Evolutionary conservation across 2,329 filamentous ascomycete genomes (phyloP), one percentile per base, ranked within the genome.

Genomic region (Colletotrichum tofieldiae): DNA sequence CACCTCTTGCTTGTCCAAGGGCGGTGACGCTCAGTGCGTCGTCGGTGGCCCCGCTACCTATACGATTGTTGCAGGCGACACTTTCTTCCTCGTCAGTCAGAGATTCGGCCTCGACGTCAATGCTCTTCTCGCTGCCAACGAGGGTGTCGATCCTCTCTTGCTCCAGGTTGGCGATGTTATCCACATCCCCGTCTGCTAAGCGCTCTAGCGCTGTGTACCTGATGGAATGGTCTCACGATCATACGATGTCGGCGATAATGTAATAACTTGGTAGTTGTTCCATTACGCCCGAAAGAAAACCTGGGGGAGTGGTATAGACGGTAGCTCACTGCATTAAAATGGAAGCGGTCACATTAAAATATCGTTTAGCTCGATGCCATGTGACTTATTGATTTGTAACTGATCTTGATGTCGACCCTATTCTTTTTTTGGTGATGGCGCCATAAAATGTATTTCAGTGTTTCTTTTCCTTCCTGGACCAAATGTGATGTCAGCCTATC

Each of bases 121-220:
- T 29, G 43, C 41, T 23, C 69, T 72, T 18, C 51, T 54, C 6
- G 45, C 52, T 12, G 65, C 49, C 20, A 72, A 72, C 69, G 18
- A 54, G 37, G 47, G 56, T 9, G 59, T 69, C 45, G 65, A 55
- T 35, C 59, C 69, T 1, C 37, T 54, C 32, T n/a, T 52, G 12
- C 58, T 72, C 65, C 11, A 59, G 54, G 6, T 43, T 8, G 58
- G 65, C 59, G 58, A 72, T 35, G 37, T 47, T 3, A 60, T 72
- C 65, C 55, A 72, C 12, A 20, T 72, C 16, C 69, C 69, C 23
- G 59, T 69, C 37, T 72, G 69, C 37, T 52, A 60, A 63, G 37
- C 29, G 20, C 12, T 0, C 12, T 11, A 4, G 29, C 9, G 2
- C 8, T 14, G 6, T 14, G 0, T 5, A 9, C 11, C 14, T 12